Evolutionary conservation across 1,284 basidiomycete genomes (phyloP).

Genomic region (Melampsora larici-populina): DNA sequence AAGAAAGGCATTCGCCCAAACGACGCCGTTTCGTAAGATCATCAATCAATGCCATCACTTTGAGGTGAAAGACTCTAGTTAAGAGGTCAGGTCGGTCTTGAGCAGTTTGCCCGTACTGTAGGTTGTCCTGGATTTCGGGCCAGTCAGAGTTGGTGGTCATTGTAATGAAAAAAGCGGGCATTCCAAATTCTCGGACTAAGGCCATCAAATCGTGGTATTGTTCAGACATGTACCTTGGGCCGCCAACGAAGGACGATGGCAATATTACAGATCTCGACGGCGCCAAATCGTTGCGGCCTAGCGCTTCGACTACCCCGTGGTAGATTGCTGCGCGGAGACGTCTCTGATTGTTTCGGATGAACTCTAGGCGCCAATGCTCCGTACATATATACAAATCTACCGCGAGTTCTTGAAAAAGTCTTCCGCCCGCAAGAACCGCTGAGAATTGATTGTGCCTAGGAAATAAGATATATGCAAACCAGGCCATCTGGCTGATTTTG

Average conservation of each 20-base stretch:
- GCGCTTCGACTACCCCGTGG: background rate
- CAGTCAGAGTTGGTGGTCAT: slow-evolving; percentile 59
- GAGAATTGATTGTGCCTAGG: background rate
- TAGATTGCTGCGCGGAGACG: background rate
- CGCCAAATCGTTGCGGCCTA: slow-evolving; percentile 15
- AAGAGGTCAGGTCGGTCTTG: slow-evolving; percentile 51
- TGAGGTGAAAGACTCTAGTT: background rate
- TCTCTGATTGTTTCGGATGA: background rate
- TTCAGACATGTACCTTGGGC: slow-evolving; percentile 57
- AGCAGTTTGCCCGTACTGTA: slow-evolving; percentile 56
- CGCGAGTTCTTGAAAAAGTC: background rate
- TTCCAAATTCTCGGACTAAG: slow-evolving; percentile 52
- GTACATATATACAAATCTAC: background rate
- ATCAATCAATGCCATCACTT: background rate
- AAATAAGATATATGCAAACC: background rate
- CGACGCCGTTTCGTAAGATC: background rate
- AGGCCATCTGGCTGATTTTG: background rate
- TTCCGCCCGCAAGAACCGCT: background rate
- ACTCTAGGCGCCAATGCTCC: background rate
- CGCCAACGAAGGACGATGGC: slow-evolving; percentile 57
- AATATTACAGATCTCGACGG: slow-evolving; percentile 51
- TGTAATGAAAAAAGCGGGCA: slow-evolving; percentile 58
- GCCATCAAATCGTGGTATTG: slow-evolving; percentile 59
- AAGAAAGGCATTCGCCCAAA: background rate
- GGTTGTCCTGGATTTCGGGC: slow-evolving; percentile 56